Conservation (phyloP, 2,329 filamentous ascomycete genomes). For the Aspergillus neoniger region DNA sequence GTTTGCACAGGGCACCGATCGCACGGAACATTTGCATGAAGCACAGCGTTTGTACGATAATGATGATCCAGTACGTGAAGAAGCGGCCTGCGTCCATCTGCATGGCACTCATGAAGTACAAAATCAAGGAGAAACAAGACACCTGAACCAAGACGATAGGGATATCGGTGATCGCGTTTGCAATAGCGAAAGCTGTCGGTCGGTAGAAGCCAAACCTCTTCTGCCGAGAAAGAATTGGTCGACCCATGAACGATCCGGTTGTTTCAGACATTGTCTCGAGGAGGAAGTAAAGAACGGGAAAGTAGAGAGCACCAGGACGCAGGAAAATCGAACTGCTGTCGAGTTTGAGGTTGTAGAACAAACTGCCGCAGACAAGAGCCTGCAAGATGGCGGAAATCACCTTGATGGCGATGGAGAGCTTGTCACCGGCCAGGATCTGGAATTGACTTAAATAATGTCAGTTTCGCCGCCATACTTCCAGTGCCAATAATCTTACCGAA, state of each 20-base stretch:
- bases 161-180: slow-evolving; percentile 58
- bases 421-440: slow-evolving; percentile 56
- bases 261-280: slow-evolving; percentile 61
- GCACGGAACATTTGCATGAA: slow-evolving; percentile 55
- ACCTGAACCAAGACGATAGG: slow-evolving; percentile 60
- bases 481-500: slow-evolving; percentile 20
- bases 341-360: slow-evolving; percentile 56
- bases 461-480: background rate
- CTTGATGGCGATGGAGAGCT: slow-evolving; percentile 51
- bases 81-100: slow-evolving; percentile 58
- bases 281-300: slow-evolving; percentile 62
- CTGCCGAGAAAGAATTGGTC: slow-evolving; percentile 68
- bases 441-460: slow-evolving; percentile 45
- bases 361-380: slow-evolving; percentile 46
- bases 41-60: slow-evolving; percentile 53
- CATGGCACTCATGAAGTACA: slow-evolving; percentile 62
- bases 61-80: slow-evolving; percentile 58
- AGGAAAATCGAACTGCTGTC: slow-evolving; percentile 58
- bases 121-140: slow-evolving; percentile 58
- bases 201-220: slow-evolving; percentile 69
- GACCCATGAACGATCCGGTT: slow-evolving; percentile 61
- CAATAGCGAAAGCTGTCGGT: slow-evolving; percentile 59
- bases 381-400: slow-evolving; percentile 43
- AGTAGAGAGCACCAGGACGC: slow-evolving; percentile 61
- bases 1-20: slow-evolving; percentile 49